Conservation (phyloP, 176 grass and related monocot genomes). For the Poa annua region DNA sequence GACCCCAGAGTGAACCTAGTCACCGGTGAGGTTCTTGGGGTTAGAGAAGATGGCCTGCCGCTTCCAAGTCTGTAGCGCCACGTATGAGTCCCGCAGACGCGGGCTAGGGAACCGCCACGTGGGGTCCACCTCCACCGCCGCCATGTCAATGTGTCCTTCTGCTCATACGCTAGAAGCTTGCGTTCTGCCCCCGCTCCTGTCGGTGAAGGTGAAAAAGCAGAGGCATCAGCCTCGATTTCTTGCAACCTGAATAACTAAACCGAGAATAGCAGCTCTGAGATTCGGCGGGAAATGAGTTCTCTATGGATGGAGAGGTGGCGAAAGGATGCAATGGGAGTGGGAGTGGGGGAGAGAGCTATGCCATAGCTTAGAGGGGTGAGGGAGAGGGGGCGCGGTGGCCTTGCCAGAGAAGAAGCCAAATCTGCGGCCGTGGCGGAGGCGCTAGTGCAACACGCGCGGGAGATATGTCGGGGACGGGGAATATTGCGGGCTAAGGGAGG, state of each 20-base stretch:
- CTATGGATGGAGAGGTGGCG: background rate
- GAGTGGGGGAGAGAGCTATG: slow-evolving; percentile 54
- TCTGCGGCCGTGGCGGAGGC: too few relatives aligned
- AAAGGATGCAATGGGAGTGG: background rate
- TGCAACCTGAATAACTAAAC: background rate
- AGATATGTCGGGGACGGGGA: too few relatives aligned
- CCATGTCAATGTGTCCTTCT: slow-evolving; percentile 36
- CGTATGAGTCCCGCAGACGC: slow-evolving; percentile 57
- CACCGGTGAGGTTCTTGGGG: slow-evolving; percentile 53
- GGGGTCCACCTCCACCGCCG: slow-evolving; percentile 60
- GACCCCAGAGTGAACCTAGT: slow-evolving; percentile 57
- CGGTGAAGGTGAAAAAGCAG: slow-evolving; percentile 29
- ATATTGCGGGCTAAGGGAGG: too few relatives aligned
- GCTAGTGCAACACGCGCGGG: too few relatives aligned
- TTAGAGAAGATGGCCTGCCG: too few relatives aligned
- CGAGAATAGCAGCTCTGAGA: slow-evolving; percentile 20
- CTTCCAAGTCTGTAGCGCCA: slow-evolving; percentile 64
- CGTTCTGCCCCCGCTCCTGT: slow-evolving; percentile 44
- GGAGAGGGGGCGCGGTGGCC: too few relatives aligned
- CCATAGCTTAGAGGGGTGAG: slow-evolving; percentile 42
- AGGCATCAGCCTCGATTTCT: slow-evolving; percentile 6
- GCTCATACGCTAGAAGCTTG: slow-evolving; percentile 19
- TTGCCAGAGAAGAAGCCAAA: too few relatives aligned
- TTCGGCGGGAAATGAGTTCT: slow-evolving; percentile 25
- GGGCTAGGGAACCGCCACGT: slow-evolving; percentile 53